Evolutionary conservation across 2,329 filamentous ascomycete genomes (phyloP).

Genomic region (Ceratocystis eucalypticola): DNA sequence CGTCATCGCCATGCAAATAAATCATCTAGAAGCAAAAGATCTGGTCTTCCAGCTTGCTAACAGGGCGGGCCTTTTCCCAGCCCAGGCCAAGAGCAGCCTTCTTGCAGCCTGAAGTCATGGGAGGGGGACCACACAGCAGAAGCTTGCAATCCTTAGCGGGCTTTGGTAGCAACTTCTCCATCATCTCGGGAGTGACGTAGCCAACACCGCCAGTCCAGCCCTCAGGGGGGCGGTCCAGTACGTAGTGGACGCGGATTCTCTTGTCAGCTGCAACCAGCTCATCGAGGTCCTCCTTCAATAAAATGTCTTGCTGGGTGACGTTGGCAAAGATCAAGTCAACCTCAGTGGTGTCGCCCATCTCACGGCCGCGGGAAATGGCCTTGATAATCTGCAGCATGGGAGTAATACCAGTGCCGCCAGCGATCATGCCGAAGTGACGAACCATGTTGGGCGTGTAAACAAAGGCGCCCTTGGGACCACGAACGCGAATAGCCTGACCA

Average conservation of each 20-base stretch:
- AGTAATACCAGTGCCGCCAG: slow-evolving; percentile 92
- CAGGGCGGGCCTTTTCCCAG: slow-evolving; percentile 80
- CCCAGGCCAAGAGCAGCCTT: slow-evolving; percentile 82
- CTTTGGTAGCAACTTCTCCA: slow-evolving; percentile 70
- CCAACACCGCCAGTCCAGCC: slow-evolving; percentile 86
- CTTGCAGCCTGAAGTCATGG: slow-evolving; percentile 95
- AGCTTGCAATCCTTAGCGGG: slow-evolving; percentile 83
- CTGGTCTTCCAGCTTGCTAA: slow-evolving; percentile 96
- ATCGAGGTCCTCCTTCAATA: slow-evolving; percentile 86
- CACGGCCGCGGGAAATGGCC: slow-evolving; percentile 71
- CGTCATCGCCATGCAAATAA: not conserved
- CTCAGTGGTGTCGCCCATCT: slow-evolving; percentile 69
- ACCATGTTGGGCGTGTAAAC: slow-evolving; percentile 97
- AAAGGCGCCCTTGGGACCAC: slow-evolving; percentile 93
- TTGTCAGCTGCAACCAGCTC: slow-evolving; percentile 61
- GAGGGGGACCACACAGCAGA: slow-evolving; percentile 84
- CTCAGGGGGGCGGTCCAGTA: slow-evolving; percentile 88
- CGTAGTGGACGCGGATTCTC: slow-evolving; percentile 80
- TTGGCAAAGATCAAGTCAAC: slow-evolving; percentile 96
- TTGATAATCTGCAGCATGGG: slow-evolving; percentile 96
- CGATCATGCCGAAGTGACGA: slow-evolving; percentile 92
- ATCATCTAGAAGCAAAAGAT: slow-evolving; percentile 69
- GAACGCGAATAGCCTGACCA: slow-evolving; percentile 78
- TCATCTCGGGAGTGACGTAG: slow-evolving; percentile 92
- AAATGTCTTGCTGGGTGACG: slow-evolving; percentile 81